Percentiles rank a stretch among this genome's conserved stretches.
Conservation (phyloP, 257 asterid species). For the Rauvolfia tetraphylla region DNA sequence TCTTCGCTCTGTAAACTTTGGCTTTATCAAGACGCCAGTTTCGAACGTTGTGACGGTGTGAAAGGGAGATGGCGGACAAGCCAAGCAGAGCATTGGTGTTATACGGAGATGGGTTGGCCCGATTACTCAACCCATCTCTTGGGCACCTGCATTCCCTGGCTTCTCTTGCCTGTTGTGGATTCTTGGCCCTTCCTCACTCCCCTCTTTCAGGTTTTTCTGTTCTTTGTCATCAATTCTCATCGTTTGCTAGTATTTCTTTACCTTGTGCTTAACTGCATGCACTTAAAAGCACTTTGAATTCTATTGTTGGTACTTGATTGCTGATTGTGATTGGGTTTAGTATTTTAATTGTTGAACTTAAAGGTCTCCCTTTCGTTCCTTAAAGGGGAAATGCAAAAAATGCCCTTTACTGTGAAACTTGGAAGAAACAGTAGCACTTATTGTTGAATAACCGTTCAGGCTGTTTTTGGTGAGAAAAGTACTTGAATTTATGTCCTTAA, state of each 20-base stretch:
- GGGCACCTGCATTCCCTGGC: slow-evolving; percentile 67
- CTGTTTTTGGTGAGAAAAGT: neutral
- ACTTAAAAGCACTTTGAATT: neutral
- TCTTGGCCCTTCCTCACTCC: slow-evolving; percentile 64
- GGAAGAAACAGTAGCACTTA: neutral
- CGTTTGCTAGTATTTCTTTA: neutral
- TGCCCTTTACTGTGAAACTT: neutral
- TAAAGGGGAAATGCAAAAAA: neutral
- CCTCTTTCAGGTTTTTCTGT: slow-evolving; percentile 53
- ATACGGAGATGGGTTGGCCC: slow-evolving; percentile 79
- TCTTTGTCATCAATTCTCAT: neutral
- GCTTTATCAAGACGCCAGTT: neutral
- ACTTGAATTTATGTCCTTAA: neutral
- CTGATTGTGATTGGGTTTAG: neutral
- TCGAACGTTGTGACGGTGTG: neutral
- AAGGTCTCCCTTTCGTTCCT: neutral
- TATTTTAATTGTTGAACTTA: neutral
- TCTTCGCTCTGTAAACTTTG: neutral
- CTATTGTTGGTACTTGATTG: neutral
- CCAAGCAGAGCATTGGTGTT: slow-evolving; percentile 81
- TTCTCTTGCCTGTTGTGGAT: slow-evolving; percentile 66
- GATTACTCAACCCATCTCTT: slow-evolving; percentile 51
- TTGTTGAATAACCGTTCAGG: neutral
- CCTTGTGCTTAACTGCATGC: neutral
- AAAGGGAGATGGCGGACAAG: slow-evolving; percentile 29